A percentile compares a stretch with the other conserved stretches of the same genome.
Evolutionary conservation across 2,329 filamentous ascomycete genomes (phyloP).

Genomic region (Pleoardoris graminearum): DNA sequence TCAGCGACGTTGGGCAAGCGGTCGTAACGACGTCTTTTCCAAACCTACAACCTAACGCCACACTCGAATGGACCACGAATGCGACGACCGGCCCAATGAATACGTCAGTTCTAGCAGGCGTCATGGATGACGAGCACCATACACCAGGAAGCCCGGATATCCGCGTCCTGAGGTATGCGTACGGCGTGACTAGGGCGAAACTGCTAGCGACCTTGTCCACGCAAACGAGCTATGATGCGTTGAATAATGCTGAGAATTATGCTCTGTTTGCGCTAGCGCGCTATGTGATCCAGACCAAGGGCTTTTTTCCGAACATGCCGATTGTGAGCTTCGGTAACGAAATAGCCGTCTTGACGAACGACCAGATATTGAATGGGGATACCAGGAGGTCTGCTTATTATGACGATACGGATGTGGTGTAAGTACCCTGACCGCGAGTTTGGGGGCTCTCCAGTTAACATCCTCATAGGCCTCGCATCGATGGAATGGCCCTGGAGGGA

Average conservation of each 20-base stretch:
- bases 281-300: conserved; percentile 33
- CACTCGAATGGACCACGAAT: conserved; percentile 26
- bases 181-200: conserved; percentile 39
- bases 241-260: conserved; percentile 43
- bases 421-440: conserved; percentile 9
- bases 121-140: conserved; percentile 31
- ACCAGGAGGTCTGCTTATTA: conserved; percentile 34
- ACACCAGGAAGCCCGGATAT: conserved; percentile 22
- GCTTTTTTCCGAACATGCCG: conserved; percentile 37
- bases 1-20: conserved; percentile 32
- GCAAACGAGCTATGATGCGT: conserved; percentile 37
- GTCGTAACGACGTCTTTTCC: conserved; percentile 26
- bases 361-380: conserved; percentile 38
- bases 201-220: conserved; percentile 35
- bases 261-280: conserved; percentile 38
- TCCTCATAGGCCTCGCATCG: background rate
- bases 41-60: conserved; percentile 19
- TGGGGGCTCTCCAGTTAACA: background rate
- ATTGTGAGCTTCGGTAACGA: conserved; percentile 39
- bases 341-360: conserved; percentile 35
- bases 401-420: conserved; percentile 35
- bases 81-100: conserved; percentile 33
- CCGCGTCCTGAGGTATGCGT: conserved; percentile 37
- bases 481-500: background rate
- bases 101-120: conserved; percentile 38